Conservation (phyloP, 2,329 filamentous ascomycete genomes). For the Verticillium klebahnii region DNA sequence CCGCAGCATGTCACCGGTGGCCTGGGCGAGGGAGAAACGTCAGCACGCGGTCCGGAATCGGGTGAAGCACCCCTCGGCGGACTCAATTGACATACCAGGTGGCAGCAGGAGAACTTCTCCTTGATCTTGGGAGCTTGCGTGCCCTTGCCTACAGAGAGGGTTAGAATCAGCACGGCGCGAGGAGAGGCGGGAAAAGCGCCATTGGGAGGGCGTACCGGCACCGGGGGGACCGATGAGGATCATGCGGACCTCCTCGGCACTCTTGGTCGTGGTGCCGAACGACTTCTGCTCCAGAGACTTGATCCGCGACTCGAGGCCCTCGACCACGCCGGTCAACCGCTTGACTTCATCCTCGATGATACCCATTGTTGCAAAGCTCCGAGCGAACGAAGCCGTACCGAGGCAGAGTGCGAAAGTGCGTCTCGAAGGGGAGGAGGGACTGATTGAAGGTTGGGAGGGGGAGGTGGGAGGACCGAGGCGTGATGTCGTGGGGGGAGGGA, state of each 20-base stretch:
- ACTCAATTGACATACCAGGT: conserved; percentile 64
- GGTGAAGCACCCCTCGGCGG: neutral
- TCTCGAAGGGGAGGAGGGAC: conserved; percentile 3
- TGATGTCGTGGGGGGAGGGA: conserved; percentile 4
- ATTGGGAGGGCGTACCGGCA: conserved; percentile 65
- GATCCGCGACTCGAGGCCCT: conserved; percentile 80
- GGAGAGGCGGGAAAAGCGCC: neutral
- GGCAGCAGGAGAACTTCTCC: conserved; percentile 96
- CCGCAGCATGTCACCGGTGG: conserved; percentile 97
- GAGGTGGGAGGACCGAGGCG: conserved; percentile 5
- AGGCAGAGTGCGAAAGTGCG: conserved; percentile 10
- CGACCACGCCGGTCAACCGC: conserved; percentile 78
- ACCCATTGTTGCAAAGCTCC: conserved; percentile 62
- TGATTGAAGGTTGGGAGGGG: neutral
- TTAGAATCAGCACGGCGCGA: conserved; percentile 3
- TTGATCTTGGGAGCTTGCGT: conserved; percentile 98
- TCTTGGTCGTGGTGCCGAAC: conserved; percentile 47
- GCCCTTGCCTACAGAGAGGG: conserved; percentile 74
- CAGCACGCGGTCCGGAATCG: conserved; percentile 5
- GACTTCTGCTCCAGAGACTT: conserved; percentile 77
- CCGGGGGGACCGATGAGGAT: conserved; percentile 96
- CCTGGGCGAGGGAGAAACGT: conserved; percentile 45
- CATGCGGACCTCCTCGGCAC: conserved; percentile 76
- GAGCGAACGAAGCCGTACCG: conserved; percentile 16
- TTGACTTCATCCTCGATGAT: conserved; percentile 82